Base-by-base conservation (phyloP, 2,329 filamentous ascomycete genomes). In the Xylaria sp. region DNA sequence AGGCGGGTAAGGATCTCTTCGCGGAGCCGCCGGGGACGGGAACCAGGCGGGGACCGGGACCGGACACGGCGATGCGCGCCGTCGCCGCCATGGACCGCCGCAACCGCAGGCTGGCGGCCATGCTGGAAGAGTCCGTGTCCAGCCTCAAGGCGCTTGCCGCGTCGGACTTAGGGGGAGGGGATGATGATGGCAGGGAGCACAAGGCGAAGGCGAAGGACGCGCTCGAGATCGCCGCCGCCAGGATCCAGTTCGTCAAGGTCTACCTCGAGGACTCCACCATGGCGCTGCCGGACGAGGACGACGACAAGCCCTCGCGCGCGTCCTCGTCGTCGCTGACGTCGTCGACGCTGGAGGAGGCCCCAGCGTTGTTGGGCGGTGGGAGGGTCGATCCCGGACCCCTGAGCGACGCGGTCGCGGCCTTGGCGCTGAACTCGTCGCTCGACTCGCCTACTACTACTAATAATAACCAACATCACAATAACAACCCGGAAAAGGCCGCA, bases 41-140 rank as follows among this genome's bases (percentile, higher is more conserved):
- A n/a, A n/a, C n/a, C n/a, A n/a, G n/a, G n/a, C n/a, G n/a, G n/a
- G n/a, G n/a, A n/a, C n/a, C 66, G 5, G 65, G 58, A 17, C 58
- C 61, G 19, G 67, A 45, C 44, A 68, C 60, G 41, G 62, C 69
- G 9, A 70, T 64, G 52, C 69, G 66, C 52, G 73, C 76, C 1
- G 65, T 86, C 13, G 72, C 74, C 17, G 74, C 77, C 43, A 72
- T 91, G 57, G 86, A 91, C 63, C 75, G 73, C 47, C 81, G 89
- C 43, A 92, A 91, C 62, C 79, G 78, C 60, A 81, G 85, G 54
- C 71, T 93, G 17, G 86, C 88, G 1, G 73, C 76, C 24, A 84
- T 92, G 79, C 79, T 93, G 8, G 84, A 87, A 48, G 83, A 85
- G 57, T 85, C 86, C 1, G 80, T 91, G 19, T 72, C 78, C 1